Percentiles rank a stretch among this genome's conserved stretches.
Conservation (phyloP, 495 filamentous ascomycete genomes). For the Aspergillus biplanus region DNA sequence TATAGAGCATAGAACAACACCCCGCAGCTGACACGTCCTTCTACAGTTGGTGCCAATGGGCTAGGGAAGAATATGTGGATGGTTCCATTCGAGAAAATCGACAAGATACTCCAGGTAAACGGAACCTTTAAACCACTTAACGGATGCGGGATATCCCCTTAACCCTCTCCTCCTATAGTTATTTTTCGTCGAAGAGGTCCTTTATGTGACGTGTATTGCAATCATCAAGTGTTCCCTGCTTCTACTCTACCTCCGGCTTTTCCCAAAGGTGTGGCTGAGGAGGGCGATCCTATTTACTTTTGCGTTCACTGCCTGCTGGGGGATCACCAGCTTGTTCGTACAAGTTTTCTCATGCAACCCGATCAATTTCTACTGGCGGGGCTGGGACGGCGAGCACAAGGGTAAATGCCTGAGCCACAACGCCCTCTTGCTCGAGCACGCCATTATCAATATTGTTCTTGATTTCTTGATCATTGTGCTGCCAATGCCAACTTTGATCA, state of each 20-base stretch:
- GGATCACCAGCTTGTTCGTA: conserved; percentile 33
- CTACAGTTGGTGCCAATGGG: conserved; percentile 22
- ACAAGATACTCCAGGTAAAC: conserved; percentile 22
- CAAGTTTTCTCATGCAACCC: conserved; percentile 41
- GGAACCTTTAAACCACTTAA: not conserved
- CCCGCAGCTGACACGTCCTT: not conserved
- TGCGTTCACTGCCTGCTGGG: conserved; percentile 33
- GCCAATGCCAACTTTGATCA: conserved; percentile 29
- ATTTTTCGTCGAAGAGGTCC: conserved; percentile 26
- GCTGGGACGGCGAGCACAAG: conserved; percentile 37
- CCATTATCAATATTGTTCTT: conserved; percentile 44
- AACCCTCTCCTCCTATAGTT: conserved; percentile 7
- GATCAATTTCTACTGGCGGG: conserved; percentile 39
- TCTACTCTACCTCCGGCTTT: conserved; percentile 40
- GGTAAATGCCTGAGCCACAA: conserved; percentile 39
- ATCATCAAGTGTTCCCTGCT: conserved; percentile 27
- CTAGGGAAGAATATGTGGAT: conserved; percentile 30
- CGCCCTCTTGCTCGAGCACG: conserved; percentile 30
- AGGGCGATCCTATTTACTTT: conserved; percentile 28
- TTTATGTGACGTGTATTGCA: conserved; percentile 23
- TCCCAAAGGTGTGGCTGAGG: conserved; percentile 30
- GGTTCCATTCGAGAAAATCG: conserved; percentile 20
- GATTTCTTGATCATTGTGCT: conserved; percentile 50
- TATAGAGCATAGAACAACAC: not conserved
- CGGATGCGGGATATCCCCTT: not conserved